phyloP scores from a whole-genome alignment of 2,329 filamentous ascomycete genomes.

The Lasiodiplodia sp. region DNA sequence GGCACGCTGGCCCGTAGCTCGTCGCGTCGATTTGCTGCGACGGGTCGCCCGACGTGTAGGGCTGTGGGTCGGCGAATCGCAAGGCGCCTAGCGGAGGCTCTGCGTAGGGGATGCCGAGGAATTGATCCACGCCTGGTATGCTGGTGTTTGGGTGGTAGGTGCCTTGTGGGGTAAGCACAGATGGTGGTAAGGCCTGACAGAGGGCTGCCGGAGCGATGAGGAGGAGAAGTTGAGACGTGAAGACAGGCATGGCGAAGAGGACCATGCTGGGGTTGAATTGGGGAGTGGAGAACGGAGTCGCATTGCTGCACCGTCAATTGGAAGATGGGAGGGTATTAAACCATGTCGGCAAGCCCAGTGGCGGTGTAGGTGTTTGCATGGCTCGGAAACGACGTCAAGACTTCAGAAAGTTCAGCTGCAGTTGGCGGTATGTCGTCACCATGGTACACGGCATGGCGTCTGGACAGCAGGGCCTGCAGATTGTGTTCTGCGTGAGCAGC shows the following conservation, averaged over 20 bases:
- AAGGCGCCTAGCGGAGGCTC: slow-evolving; percentile 25
- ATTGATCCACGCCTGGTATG: slow-evolving; percentile 16
- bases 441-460: not conserved
- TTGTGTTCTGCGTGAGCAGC: not conserved
- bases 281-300: not conserved
- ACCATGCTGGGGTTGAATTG: not conserved
- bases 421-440: not conserved
- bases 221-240: not conserved
- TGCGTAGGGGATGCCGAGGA: slow-evolving; percentile 31
- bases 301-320: not conserved
- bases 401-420: not conserved
- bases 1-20: slow-evolving; percentile 52
- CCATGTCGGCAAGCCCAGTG: not conserved
- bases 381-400: not conserved
- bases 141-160: slow-evolving; percentile 18
- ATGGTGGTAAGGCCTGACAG: not conserved
- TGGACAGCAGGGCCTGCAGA: not conserved
- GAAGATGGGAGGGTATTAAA: not conserved
- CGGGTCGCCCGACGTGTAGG: slow-evolving; percentile 46
- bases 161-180: slow-evolving; percentile 9
- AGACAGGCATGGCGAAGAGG: not conserved
- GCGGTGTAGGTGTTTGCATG: not conserved
- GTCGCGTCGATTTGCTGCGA: slow-evolving; percentile 48
- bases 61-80: slow-evolving; percentile 25
- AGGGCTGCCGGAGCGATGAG: not conserved